Conservation (phyloP, 305 asterid genomes). For the Salvia sclarea region DNA sequence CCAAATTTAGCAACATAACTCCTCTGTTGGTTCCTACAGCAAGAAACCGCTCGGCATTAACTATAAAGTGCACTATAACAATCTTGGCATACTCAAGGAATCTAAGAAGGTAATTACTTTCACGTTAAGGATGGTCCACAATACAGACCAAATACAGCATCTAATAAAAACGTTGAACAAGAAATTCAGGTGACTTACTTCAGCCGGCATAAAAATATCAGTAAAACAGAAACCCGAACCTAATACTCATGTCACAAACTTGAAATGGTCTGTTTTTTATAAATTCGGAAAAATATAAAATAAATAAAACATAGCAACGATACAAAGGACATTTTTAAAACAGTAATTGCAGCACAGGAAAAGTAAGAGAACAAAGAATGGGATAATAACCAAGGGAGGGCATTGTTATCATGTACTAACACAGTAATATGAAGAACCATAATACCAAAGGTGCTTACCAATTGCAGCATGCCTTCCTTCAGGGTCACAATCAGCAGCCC, state of each 20-base stretch:
- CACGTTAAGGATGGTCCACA: not conserved
- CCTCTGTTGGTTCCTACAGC: slow-evolving; percentile 77
- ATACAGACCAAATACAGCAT: slow-evolving; percentile 1
- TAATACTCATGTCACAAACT: slow-evolving; percentile 4
- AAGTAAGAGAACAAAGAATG: slow-evolving; percentile 2
- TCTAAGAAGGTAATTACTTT: slow-evolving; percentile 11
- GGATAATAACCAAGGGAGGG: not conserved
- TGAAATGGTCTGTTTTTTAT: not conserved
- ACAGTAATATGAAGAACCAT: slow-evolving; percentile 10
- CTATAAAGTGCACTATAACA: slow-evolving; percentile 16
- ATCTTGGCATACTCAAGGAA: slow-evolving; percentile 17
- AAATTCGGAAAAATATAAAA: not conserved
- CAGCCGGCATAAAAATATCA: not conserved
- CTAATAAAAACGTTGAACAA: not conserved
- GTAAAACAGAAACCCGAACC: not conserved
- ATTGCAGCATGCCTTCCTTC: slow-evolving; percentile 60
- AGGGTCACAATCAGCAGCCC: slow-evolving; percentile 75
- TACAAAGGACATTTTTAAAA: too few species aligned
- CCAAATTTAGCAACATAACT: slow-evolving; percentile 66
- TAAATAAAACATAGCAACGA: slow-evolving; percentile 13
- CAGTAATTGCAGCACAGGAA: slow-evolving; percentile 21
- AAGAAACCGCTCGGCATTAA: slow-evolving; percentile 29
- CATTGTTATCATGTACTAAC: not conserved
- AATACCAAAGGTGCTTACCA: slow-evolving; percentile 54
- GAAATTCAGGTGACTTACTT: slow-evolving; percentile 16